Evolutionary conservation across 805 yeast species (phyloP).

Genomic region (Saturnispora besseyi): DNA sequence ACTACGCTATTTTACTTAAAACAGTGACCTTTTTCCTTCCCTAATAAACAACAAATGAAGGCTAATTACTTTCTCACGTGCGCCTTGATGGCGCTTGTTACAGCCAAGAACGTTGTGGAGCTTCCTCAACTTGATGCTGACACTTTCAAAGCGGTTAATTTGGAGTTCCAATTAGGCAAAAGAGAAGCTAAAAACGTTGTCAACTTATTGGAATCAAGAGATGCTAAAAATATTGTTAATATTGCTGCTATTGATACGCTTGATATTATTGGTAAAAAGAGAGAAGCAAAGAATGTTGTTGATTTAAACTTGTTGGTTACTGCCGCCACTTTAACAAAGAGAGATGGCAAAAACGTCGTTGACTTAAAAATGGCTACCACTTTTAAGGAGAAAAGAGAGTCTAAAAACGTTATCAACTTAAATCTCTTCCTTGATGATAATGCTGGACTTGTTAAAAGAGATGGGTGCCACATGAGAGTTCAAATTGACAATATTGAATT

Average conservation of each 20-base stretch:
- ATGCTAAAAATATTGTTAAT: slow-evolving; percentile 11
- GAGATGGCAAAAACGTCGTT: slow-evolving; percentile 18
- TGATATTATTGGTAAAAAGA: not conserved
- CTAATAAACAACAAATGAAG: not conserved
- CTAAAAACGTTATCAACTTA: slow-evolving; percentile 12
- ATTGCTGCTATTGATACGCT: slow-evolving; percentile 9
- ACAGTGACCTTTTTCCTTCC: not conserved
- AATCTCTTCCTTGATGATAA: slow-evolving; percentile 11
- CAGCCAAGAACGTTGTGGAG: slow-evolving; percentile 2
- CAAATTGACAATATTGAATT: not conserved
- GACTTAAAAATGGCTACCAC: slow-evolving; percentile 14
- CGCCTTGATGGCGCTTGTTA: not conserved
- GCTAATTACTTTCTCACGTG: not conserved
- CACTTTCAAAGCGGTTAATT: slow-evolving; percentile 8
- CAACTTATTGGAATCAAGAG: slow-evolving; percentile 10
- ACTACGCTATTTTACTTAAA: not conserved
- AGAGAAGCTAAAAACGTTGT: slow-evolving; percentile 14
- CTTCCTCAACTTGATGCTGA: slow-evolving; percentile 4
- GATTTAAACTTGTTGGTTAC: slow-evolving; percentile 14
- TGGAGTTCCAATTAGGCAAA: slow-evolving; percentile 10
- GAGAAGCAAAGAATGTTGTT: slow-evolving; percentile 13
- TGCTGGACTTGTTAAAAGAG: slow-evolving; percentile 10
- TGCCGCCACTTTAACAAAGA: slow-evolving; percentile 12
- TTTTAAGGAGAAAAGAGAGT: slow-evolving; percentile 13
- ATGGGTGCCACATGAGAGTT: slow-evolving; percentile 5